A percentile compares a stretch with the other conserved stretches of the same genome.
These are phyloP conservation scores for Podospora sp. DNA, from an alignment of 495 filamentous ascomycete genomes.

Conservation along the genomic window DNA sequence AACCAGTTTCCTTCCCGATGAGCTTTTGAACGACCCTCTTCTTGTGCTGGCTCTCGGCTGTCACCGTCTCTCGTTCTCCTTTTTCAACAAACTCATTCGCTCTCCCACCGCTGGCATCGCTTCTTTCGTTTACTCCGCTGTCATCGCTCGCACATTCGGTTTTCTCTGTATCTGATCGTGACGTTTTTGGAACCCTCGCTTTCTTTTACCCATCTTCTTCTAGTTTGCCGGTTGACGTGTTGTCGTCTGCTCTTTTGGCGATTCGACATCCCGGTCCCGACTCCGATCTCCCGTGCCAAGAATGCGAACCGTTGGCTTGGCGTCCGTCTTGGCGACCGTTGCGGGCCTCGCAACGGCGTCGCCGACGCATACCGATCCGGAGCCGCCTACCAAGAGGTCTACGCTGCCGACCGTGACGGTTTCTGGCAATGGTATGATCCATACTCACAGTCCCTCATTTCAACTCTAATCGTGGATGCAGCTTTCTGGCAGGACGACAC, in stretches of 20 bases:
- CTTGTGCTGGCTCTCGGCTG: not conserved
- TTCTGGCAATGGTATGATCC: constrained; percentile 49
- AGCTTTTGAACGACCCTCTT: not conserved
- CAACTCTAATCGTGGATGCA: constrained; percentile 27
- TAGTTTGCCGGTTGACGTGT: not conserved
- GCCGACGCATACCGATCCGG: constrained; percentile 59
- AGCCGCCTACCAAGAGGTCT: constrained; percentile 55
- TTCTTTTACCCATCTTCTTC: not conserved
- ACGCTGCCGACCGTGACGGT: constrained; percentile 47
- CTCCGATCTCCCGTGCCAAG: constrained; percentile 13
- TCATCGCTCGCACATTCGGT: constrained; percentile 1
- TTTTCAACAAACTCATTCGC: constrained; percentile 12
- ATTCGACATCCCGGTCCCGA: constrained; percentile 9
- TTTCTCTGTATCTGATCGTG: constrained; percentile 6
- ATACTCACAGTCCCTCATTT: constrained; percentile 16
- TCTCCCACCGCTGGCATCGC: constrained; percentile 8
- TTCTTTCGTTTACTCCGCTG: constrained; percentile 11
- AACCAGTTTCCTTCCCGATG: not conserved
- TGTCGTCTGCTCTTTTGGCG: not conserved
- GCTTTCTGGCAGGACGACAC: constrained; percentile 84
- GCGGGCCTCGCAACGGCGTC: constrained; percentile 56
- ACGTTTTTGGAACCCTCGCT: constrained; percentile 10
- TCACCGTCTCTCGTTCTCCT: not conserved
- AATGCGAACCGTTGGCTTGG: constrained; percentile 32
- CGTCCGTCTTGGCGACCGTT: constrained; percentile 57